A percentile compares a stretch with the other conserved stretches of the same genome.
Evolutionary conservation across 495 filamentous ascomycete species (phyloP).

Genomic region (Neurospora hispaniola): DNA sequence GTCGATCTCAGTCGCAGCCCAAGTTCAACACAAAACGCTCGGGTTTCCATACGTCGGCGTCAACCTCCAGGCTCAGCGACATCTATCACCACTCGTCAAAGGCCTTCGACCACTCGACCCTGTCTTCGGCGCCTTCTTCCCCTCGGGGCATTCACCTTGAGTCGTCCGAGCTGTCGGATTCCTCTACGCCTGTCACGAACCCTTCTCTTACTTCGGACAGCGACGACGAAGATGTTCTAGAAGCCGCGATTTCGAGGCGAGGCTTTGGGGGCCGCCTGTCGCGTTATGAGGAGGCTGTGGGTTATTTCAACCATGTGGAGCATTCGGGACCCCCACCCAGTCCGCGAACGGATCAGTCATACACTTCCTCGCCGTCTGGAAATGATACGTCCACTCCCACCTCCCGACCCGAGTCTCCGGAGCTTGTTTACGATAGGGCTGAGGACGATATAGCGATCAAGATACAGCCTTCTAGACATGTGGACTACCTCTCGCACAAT

Average conservation of each 20-base stretch:
- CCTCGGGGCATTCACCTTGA: constrained; percentile 28
- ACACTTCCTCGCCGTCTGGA: constrained; percentile 35
- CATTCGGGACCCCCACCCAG: constrained; percentile 40
- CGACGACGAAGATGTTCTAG: constrained; percentile 34
- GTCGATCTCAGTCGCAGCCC: constrained; percentile 39
- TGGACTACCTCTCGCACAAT: constrained; percentile 91
- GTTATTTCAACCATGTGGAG: constrained; percentile 33
- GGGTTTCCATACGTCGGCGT: constrained; percentile 31
- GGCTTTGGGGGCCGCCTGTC: constrained; percentile 40
- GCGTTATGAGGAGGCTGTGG: constrained; percentile 44
- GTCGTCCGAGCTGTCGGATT: constrained; percentile 29
- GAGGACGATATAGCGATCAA: constrained; percentile 77
- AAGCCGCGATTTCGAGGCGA: constrained; percentile 33
- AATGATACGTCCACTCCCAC: constrained; percentile 32
- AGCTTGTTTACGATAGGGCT: constrained; percentile 36
- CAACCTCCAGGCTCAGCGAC: constrained; percentile 31
- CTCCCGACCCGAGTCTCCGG: constrained; percentile 38
- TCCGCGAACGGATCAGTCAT: constrained; percentile 31
- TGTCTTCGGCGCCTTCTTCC: constrained; percentile 39
- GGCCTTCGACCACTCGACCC: constrained; percentile 30
- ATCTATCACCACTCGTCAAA: constrained; percentile 23
- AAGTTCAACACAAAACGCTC: constrained; percentile 27
- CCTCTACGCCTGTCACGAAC: constrained; percentile 53
- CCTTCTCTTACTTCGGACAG: constrained; percentile 48
- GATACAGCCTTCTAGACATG: constrained; percentile 74